Evolutionary conservation across 2,329 filamentous ascomycete species (phyloP).

Genomic region (Fusarium drepaniforme): DNA sequence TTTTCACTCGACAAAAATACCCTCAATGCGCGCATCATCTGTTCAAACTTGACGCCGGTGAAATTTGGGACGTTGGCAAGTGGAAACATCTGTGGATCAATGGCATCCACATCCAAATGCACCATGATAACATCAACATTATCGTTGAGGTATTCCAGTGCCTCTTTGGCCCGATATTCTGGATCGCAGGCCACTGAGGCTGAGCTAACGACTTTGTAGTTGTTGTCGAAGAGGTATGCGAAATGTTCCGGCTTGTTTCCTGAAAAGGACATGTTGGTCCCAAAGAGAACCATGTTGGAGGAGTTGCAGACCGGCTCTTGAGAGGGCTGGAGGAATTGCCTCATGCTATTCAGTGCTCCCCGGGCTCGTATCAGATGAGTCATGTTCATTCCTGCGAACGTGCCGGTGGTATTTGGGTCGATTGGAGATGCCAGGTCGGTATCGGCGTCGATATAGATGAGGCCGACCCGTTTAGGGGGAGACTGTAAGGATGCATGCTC

Average conservation of each 20-base stretch:
- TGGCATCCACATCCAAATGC: slow-evolving; percentile 38
- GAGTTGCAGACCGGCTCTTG: slow-evolving; percentile 31
- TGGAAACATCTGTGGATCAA: slow-evolving; percentile 34
- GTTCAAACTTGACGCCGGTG: slow-evolving; percentile 33
- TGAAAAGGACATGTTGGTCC: slow-evolving; percentile 33
- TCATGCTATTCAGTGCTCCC: slow-evolving; percentile 27
- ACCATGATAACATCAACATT: slow-evolving; percentile 37
- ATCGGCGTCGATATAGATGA: slow-evolving; percentile 41
- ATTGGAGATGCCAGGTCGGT: slow-evolving; percentile 35
- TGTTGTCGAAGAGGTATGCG: slow-evolving; percentile 36
- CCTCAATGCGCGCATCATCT: slow-evolving; percentile 34
- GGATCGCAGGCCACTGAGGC: slow-evolving; percentile 18
- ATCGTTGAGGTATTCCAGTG: slow-evolving; percentile 21
- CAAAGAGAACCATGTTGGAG: slow-evolving; percentile 35
- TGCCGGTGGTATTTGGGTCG: slow-evolving; percentile 28
- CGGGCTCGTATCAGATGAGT: slow-evolving; percentile 24
- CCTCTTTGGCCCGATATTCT: slow-evolving; percentile 22
- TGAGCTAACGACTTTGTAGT: slow-evolving; percentile 37
- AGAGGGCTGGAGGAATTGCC: slow-evolving; percentile 31
- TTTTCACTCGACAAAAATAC: slow-evolving; percentile 15
- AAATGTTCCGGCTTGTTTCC: slow-evolving; percentile 39
- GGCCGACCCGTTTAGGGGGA: slow-evolving; percentile 18
- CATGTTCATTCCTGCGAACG: slow-evolving; percentile 40
- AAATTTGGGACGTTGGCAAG: slow-evolving; percentile 37
- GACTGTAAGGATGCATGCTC: slow-evolving; percentile 1